Conservation (phyloP, 2,329 filamentous ascomycete species). For the Canariomyces notabilis region DNA sequence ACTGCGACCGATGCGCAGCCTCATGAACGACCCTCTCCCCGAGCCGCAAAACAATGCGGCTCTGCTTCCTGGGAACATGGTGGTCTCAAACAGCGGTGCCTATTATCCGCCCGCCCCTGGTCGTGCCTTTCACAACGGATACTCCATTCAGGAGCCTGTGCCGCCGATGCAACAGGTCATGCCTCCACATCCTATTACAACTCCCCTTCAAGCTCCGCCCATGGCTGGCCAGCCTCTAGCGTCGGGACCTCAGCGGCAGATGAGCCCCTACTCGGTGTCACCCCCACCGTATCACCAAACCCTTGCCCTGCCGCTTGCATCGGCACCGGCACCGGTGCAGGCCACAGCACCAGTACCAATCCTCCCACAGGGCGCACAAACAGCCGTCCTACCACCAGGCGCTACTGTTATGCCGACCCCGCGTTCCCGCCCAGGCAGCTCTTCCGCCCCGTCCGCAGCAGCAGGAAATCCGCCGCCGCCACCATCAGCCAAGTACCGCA, state of each 20-base stretch:
- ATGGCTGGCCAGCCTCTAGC: conserved; percentile 3
- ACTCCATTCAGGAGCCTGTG: conserved; percentile 30
- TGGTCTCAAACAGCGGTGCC: conserved; percentile 32
- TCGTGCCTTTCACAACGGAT: conserved; percentile 34
- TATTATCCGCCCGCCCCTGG: conserved; percentile 33
- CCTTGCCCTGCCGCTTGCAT: conserved; percentile 4
- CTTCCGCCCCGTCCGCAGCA: conserved; percentile 26
- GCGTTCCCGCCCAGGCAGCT: conserved; percentile 30
- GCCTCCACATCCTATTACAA: conserved; percentile 16
- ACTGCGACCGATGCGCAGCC: conserved; percentile 33
- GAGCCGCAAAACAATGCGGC: conserved; percentile 22
- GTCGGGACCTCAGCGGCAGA: conserved; percentile 13
- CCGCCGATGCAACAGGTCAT: conserved; percentile 25
- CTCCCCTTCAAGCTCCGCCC: conserved; percentile 16
- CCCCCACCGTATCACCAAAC: conserved; percentile 20
- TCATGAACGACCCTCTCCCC: conserved; percentile 25
- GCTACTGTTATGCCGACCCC: conserved; percentile 25
- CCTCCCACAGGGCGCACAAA: conserved; percentile 12
- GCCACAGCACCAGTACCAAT: conserved; percentile 8
- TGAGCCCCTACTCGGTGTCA: conserved; percentile 18
- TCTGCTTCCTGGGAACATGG: conserved; percentile 21
- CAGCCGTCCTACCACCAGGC: conserved; percentile 22
- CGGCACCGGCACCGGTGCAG: conserved; percentile 8
- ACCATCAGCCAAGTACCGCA: conserved; percentile 44
- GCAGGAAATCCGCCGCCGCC: too few relatives aligned